Evolutionary conservation across 371 early-diverging fungal genomes (phyloP).

Genomic region (Mortierella sp.): DNA sequence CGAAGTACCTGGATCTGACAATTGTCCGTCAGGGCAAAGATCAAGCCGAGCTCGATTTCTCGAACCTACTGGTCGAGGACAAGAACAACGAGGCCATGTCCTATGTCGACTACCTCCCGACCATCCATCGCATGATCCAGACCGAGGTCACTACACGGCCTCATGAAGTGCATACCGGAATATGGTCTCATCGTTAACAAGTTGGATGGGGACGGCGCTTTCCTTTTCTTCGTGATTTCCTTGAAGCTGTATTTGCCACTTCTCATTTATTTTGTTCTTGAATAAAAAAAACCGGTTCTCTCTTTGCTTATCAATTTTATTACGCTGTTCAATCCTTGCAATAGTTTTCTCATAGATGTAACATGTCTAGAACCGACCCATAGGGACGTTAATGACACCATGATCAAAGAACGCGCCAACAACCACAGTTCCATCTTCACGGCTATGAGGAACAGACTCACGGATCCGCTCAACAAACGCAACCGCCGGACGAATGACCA

Average conservation of each 20-base stretch:
- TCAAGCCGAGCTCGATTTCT: constrained; percentile 74
- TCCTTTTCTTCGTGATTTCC: not conserved
- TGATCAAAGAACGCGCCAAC: constrained; percentile 58
- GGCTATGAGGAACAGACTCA: constrained; percentile 46
- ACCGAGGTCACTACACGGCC: constrained; percentile 68
- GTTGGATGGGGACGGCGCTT: not conserved
- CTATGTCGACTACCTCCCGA: constrained; percentile 94
- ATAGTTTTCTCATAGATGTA: not conserved
- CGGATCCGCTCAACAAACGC: constrained; percentile 52
- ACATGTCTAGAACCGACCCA: constrained; percentile 37
- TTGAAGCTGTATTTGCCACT: not conserved
- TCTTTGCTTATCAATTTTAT: not conserved
- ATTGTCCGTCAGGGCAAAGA: constrained; percentile 77
- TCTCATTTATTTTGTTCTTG: not conserved
- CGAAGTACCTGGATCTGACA: constrained; percentile 60
- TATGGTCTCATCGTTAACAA: constrained; percentile 41
- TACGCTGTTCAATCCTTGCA: not conserved
- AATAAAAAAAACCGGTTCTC: not conserved
- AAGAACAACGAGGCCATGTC: constrained; percentile 86
- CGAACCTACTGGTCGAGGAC: constrained; percentile 80
- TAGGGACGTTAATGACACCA: constrained; percentile 54
- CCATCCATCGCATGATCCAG: constrained; percentile 90
- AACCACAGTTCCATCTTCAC: constrained; percentile 55
- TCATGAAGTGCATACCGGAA: constrained; percentile 28
- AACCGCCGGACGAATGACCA: constrained; percentile 50